Evolutionary conservation across 192 early-diverging fungal genomes (phyloP), one percentile per base, ranked within the genome.

Genomic region (Mortierella alpina): DNA sequence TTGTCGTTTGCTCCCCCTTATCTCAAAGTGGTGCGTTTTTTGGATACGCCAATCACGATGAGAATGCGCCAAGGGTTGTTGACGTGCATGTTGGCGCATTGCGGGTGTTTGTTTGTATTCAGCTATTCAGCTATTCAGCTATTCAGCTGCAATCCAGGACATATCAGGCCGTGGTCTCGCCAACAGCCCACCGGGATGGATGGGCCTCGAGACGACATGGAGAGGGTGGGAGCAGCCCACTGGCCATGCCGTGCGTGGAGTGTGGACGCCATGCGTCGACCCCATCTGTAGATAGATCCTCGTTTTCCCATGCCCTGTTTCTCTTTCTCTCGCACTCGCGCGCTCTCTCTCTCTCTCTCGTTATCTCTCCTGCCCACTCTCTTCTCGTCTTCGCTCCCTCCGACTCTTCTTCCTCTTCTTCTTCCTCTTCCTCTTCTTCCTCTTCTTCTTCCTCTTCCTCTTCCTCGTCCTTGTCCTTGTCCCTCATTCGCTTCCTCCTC

Each of bases 391-490:
- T 22, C 44, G 12, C 9, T 66, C 44, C 47, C 66, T 23, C 52
- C 22, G 50, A 15, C 12, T 44, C 59, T 63, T 45, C 41, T 63
- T 52, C 18, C 40, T 62, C 60, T 10, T 51, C 44, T 31, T n/a
- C 42, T 39, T 31, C 50, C 42, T 54, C 70, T 22, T 59, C 41
- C 11, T 42, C 58, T 61, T 67, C 17, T 64, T 64, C 63, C 6
- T 66, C 22, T 15, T 54, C 18, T 22, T 49, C 46, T 69, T 18
- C 1, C 44, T 49, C 56, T 45, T 50, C 48, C 14, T 45, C 39
- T n/a, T 10, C 51, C 1, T 31, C 31, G 31, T 31, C 31, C 31
- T 3, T 3, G 31, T 6, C 39, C n/a, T n/a, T 17, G n/a, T 54
- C 15, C 39, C n/a, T n/a, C 53, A 54, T 54, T 54, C 17, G 13